phyloP scores from a whole-genome alignment of 768 basidiomycete species.

The Auriculariales sp. region DNA sequence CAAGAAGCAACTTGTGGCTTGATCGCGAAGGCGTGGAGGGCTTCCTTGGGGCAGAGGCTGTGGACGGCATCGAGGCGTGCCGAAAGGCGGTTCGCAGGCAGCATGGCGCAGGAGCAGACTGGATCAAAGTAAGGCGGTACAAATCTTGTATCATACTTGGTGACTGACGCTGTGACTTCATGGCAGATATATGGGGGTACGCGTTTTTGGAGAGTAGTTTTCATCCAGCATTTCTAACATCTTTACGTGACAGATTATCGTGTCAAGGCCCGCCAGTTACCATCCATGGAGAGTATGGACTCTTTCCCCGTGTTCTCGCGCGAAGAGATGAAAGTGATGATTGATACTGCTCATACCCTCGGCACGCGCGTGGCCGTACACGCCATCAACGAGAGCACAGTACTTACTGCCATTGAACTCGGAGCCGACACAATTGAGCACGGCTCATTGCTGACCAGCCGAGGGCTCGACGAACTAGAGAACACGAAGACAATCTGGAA shows the following conservation, averaged over 20 bases:
- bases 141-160: not conserved
- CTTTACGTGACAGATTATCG: conserved; percentile 2
- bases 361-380: conserved; percentile 49
- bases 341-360: conserved; percentile 33
- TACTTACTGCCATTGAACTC: conserved; percentile 17
- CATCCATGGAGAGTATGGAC: conserved; percentile 18
- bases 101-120: conserved; percentile 51
- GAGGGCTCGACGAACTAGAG: conserved; percentile 3
- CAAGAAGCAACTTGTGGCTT: conserved; percentile 30
- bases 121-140: conserved; percentile 37
- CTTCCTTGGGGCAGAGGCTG: conserved; percentile 40
- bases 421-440: conserved; percentile 45
- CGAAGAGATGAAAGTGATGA: conserved; percentile 32
- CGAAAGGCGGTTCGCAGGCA: conserved; percentile 41
- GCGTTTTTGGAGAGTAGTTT: conserved; percentile 5
- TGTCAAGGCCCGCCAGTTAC: conserved; percentile 14
- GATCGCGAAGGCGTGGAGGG: conserved; percentile 40
- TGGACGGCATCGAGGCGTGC: conserved; percentile 42
- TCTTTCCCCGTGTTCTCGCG: conserved; percentile 27
- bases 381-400: conserved; percentile 22
- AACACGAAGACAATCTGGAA: conserved; percentile 27
- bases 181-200: conserved; percentile 37
- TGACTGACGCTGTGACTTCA: not conserved
- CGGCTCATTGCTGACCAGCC: conserved; percentile 19
- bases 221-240: conserved; percentile 4